Evolutionary conservation across 495 filamentous ascomycete genomes (phyloP), one percentile per base, ranked within the genome.

Genomic region (Echria macrotheca): DNA sequence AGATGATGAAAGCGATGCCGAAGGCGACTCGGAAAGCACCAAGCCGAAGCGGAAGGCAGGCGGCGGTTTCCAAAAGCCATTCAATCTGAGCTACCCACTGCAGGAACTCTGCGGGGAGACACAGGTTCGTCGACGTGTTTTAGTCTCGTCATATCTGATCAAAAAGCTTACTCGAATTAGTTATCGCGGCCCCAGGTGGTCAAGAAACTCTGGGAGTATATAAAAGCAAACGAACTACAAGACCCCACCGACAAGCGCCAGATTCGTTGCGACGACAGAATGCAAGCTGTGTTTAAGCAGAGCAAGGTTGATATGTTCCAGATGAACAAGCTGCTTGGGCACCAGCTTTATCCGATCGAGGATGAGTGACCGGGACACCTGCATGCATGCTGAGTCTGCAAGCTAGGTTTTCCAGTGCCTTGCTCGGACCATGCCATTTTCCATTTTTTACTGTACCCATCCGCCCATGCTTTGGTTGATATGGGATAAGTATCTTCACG

Each of bases 241-340:
- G 91, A 96, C 59, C 91, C 89, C 3, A 83, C 59, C 47, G 94
- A 98, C 67, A 85, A 87, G 60, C 86, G 93, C 10, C 88, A 95
- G 58, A 97, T 98, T 44, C 70, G 79, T 44, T 98, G 93, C 64
- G 94, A 98, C 68, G 89, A 95, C 29, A 77, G 79, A 39, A 81
- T 98, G 83, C 80, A 86, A 26, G 82, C 83, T 1, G 86, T 98
- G 2, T 97, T 98, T 73, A 91, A 91, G 63, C 79, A 84, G 56
- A 85, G 90, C 51, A 86, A 80, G 55, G 84, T 98, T 28, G 88
- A 96, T 58, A 98, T 98, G 94, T 97, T 98, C 61, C 90, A 88
- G 33, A 95, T 96, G 90, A 96, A 93, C 70, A 78, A 79, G 60
- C 64, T 75, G 9, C 65, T 80, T 1, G 75, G 74, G 3, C 73